A percentile compares a stretch with the other conserved stretches of the same genome.
Evolutionary conservation across 768 basidiomycete genomes (phyloP).

Genomic region (Russula brevipes): DNA sequence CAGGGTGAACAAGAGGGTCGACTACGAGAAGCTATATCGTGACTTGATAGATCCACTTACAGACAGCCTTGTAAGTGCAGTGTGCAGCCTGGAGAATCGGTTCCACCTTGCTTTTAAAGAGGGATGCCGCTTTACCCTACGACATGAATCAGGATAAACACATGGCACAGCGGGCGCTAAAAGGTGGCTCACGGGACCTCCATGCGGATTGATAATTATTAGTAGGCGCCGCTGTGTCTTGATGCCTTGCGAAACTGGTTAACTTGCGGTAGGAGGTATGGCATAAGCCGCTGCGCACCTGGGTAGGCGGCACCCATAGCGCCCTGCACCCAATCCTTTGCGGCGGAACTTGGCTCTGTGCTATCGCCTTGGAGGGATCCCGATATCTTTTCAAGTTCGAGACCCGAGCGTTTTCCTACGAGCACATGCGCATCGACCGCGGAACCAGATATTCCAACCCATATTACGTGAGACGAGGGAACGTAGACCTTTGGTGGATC

Average conservation of each 20-base stretch:
- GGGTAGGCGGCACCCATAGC: constrained; percentile 58
- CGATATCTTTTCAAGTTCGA: constrained; percentile 40
- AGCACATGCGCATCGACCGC: constrained; percentile 50
- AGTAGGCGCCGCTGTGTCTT: constrained; percentile 53
- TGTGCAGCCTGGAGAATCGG: constrained; percentile 68
- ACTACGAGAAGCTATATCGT: neutral
- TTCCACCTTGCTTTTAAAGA: constrained; percentile 55
- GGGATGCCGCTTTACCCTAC: constrained; percentile 55
- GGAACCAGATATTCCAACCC: constrained; percentile 39
- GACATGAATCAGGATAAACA: constrained; percentile 7
- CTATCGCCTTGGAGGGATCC: constrained; percentile 37
- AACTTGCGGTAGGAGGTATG: constrained; percentile 10
- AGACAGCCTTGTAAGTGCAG: constrained; percentile 54
- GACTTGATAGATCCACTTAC: constrained; percentile 40
- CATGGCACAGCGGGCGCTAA: neutral
- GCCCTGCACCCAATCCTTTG: constrained; percentile 48
- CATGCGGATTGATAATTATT: constrained; percentile 72
- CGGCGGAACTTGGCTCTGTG: constrained; percentile 28
- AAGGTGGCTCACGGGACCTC: constrained; percentile 58
- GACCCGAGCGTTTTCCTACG: constrained; percentile 36
- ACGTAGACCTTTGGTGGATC: constrained; percentile 28
- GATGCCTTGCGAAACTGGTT: constrained; percentile 36
- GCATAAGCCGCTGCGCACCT: constrained; percentile 37
- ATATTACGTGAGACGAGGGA: constrained; percentile 50
- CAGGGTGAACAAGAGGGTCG: neutral